These are phyloP conservation scores for Tetradesmus obliquus DNA, from an alignment of 139 green algal species.

Conservation along the genomic window DNA sequence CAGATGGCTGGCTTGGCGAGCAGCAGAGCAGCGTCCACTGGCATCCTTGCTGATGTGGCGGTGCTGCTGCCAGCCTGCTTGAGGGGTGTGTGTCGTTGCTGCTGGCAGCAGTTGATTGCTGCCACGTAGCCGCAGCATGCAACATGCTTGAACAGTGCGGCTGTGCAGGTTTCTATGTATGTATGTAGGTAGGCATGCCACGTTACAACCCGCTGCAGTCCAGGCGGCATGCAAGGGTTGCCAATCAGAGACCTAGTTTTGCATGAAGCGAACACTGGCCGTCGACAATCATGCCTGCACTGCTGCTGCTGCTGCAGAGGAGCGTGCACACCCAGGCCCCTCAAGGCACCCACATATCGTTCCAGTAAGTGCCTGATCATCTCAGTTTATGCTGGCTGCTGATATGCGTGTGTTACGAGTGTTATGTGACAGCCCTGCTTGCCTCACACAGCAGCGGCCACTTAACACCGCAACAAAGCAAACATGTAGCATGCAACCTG, in stretches of 20 bases:
- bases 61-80: background rate
- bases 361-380: background rate
- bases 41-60: background rate
- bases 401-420: background rate
- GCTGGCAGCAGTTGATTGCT: background rate
- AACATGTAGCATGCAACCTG: too few relatives aligned
- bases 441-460: background rate
- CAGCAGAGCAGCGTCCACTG: background rate
- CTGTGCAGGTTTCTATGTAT: background rate
- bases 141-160: background rate
- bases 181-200: too few relatives aligned
- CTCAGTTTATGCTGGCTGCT: background rate
- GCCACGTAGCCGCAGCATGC: background rate
- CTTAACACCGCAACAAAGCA: background rate
- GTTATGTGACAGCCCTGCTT: background rate
- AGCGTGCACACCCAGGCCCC: background rate
- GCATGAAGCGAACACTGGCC: too few relatives aligned
- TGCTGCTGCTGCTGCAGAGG: background rate
- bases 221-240: too few relatives aligned
- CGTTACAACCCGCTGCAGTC: too few relatives aligned
- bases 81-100: background rate
- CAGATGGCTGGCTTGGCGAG: background rate
- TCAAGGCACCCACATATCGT: background rate
- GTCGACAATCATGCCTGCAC: too few relatives aligned
- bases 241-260: too few relatives aligned